Conservation (phyloP, 1,139 yeast species). For the Scheffersomyces illinoinensis region DNA sequence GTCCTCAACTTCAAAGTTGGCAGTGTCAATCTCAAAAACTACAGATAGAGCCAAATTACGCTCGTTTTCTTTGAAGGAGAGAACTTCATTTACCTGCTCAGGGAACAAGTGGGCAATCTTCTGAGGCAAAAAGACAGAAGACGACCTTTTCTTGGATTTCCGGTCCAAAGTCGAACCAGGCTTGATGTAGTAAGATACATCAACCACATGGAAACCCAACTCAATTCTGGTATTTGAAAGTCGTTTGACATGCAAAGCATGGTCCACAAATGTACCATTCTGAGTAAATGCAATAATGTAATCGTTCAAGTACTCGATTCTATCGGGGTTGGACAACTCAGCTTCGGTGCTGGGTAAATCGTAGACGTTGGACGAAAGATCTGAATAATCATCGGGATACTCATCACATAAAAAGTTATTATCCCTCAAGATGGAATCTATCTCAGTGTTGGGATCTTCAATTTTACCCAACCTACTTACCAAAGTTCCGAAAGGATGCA, state of each 20-base stretch:
- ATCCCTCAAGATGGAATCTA: conserved; percentile 88
- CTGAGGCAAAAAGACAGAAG: conserved; percentile 90
- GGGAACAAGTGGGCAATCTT: conserved; percentile 72
- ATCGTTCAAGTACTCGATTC: conserved; percentile 63
- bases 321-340: conserved; percentile 35
- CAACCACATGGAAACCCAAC: conserved; percentile 78
- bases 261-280: conserved; percentile 63
- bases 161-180: conserved; percentile 80
- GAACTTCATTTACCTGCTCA: conserved; percentile 52
- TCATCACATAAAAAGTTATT: conserved; percentile 90
- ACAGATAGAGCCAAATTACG: conserved; percentile 75
- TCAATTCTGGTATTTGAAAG: conserved; percentile 62
- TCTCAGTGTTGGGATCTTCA: conserved; percentile 76
- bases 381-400: conserved; percentile 51
- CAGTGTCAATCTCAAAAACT: conserved; percentile 76
- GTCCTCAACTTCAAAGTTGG: conserved; percentile 71
- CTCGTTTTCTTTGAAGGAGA: conserved; percentile 65
- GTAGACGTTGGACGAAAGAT: conserved; percentile 30
- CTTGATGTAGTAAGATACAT: conserved; percentile 68
- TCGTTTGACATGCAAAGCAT: conserved; percentile 75
- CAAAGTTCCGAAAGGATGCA: conserved; percentile 96
- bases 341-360: conserved; percentile 42
- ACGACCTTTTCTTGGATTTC: conserved; percentile 87
- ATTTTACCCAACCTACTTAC: conserved; percentile 84
- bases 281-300: conserved; percentile 68